Evolutionary conservation across 208 protist species (phyloP).

Genomic region (Acanthamoeba royreba): DNA sequence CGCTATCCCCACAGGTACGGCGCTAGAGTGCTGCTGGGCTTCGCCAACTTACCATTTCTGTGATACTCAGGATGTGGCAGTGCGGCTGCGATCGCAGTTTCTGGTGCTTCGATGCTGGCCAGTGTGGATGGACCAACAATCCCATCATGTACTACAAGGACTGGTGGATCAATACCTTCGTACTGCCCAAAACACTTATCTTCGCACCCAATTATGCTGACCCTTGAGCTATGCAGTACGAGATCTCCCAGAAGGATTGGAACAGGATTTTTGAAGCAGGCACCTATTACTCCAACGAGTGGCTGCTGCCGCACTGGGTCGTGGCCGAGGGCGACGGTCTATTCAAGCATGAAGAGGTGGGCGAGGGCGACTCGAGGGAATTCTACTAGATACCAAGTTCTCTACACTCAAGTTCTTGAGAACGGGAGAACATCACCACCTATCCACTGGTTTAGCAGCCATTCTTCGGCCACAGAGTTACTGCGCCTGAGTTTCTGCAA

Average conservation of each 20-base stretch:
- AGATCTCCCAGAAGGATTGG: not conserved
- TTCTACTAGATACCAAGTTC: not conserved
- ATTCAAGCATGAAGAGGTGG: not conserved
- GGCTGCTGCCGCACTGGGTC: conserved; percentile 27
- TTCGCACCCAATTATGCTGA: not conserved
- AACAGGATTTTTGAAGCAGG: not conserved
- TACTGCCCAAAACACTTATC: not conserved
- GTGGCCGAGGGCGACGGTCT: not conserved
- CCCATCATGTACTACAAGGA: not conserved
- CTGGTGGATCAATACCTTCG: not conserved
- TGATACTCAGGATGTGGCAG: not conserved
- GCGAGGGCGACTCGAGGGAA: not conserved
- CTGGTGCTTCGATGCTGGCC: not conserved
- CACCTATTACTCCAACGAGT: not conserved
- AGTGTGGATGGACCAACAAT: conserved; percentile 12
- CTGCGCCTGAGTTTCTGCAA: no score
- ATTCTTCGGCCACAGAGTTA: no score
- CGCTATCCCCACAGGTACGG: not conserved
- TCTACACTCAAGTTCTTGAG: not conserved
- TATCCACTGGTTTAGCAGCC: no score
- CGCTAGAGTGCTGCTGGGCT: not conserved
- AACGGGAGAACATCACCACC: not conserved
- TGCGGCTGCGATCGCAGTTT: not conserved
- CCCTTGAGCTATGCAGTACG: not conserved
- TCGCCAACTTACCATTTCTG: not conserved